Evolutionary conservation across 139 green algal species (phyloP), one percentile per base, ranked within the genome.

Genomic region (Asterochloris sp.): DNA sequence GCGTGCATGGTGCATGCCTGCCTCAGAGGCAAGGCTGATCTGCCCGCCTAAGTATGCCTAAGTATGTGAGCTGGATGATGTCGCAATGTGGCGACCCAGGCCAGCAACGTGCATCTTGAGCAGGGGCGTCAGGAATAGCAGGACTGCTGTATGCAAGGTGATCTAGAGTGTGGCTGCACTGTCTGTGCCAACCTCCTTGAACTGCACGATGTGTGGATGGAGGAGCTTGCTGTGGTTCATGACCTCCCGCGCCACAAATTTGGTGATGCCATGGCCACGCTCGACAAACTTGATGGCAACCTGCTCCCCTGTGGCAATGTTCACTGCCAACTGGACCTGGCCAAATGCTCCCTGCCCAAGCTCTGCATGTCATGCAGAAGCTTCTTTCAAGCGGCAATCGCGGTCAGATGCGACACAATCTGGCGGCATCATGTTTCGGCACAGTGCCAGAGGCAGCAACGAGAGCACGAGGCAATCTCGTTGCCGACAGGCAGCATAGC

Each of bases 211-310:
- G 28, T 29, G 15, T 1, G 74, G 27, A 62, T 83, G 79, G 12
- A 78, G 67, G 14, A 83, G 69, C 26, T 75, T 26, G 54, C 64
- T 73, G n/a, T 85, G 82, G 82, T 85, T 85, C 26, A 85, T 78
- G 47, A 85, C 68, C 66, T 85, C 82, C 11, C 82, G 64, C 66
- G 38, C 74, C 29, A 85, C 82, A 73, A 82, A 82, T 62, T 82
- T 82, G 4, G 78, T 82, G 17, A 87, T 84, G 78, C 89, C 93
- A 29, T 95, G 87, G 24, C 92, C 92, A 10, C 92, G 76, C 79
- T 94, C 85, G 14, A 96, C 91, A 80, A 96, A 95, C 82, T 96
- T 96, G 78, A 95, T 88, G n/a, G 89, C 89, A 81, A 91, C 81
- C 12, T 83, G 61, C 61, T 91, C 38, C 71, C 61, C 62, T 15